Evolutionary conservation across 2,329 filamentous ascomycete genomes (phyloP), one percentile per base, ranked within the genome.

Genomic region (Verticillium albo-atrum): DNA sequence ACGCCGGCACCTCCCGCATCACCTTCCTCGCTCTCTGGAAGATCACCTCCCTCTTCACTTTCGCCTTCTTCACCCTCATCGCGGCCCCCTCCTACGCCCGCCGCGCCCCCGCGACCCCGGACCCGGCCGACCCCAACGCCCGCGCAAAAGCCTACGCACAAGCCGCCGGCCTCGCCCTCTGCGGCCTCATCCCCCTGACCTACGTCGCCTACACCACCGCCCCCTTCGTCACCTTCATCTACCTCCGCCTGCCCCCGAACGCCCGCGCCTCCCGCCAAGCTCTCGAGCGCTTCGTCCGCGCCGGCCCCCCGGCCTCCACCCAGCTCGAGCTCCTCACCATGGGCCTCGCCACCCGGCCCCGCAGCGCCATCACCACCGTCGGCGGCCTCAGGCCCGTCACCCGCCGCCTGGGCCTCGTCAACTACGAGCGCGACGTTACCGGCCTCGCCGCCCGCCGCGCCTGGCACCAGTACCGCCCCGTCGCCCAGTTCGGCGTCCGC

Each of bases 211-310:
- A 86, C 70, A 82, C 82, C 54, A 86, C 88, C 2, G 79, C 84
- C 0, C 89, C 91, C 3, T 90, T 89, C 68, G 89, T 94, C 7
- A 86, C 86, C 47, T 86, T 87, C 68, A 80, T 95, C 61, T 85
- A 90, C 71, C 75, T 95, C 55, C 82, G 83, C 25, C 78, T 93
- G 2, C 91, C 91, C 0, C 71, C 78, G 1, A 83, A 82, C 64
- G 89, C 89, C 17, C 84, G 89, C 52, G 73, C 79, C 42, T 89
- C 87, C 1, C 82, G 81, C 34, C 75, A 81, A 28, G 73, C 80
- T 55, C 75, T 89, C 25, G 73, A 80, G 60, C 79, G 80, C 58
- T 88, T 83, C 68, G 74, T 82, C 32, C 72, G 68, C 54, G 68
- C 71, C 28, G 20, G 55, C 37, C 71, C 83, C 2, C 79, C 84